Conservation (phyloP, 202 grass and related monocot genomes). For the Cymbopogon flexuosus region DNA sequence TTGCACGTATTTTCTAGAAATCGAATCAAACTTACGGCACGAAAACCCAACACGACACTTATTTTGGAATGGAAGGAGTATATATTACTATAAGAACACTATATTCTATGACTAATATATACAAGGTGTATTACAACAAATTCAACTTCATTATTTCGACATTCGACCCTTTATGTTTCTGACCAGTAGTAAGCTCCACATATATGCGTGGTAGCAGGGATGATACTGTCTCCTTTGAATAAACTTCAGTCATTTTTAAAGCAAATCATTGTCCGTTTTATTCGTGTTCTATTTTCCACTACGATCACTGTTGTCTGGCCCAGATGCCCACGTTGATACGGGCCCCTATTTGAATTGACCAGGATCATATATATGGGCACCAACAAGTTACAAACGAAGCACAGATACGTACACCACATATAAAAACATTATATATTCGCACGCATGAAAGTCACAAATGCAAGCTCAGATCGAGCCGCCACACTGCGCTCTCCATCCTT, state of each 20-base stretch:
- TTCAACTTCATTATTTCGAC: no score
- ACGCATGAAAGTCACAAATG: slow-evolving; percentile 28
- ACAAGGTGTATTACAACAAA: no score
- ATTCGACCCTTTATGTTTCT: no score
- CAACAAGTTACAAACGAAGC: slow-evolving; percentile 16
- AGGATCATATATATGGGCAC: slow-evolving; percentile 24
- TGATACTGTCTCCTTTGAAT: background rate
- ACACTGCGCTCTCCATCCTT: background rate
- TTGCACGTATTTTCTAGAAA: no score
- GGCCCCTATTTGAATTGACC: background rate
- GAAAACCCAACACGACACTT: no score
- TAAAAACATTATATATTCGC: background rate
- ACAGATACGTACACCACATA: background rate
- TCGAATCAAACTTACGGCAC: no score
- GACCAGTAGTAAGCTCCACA: no score
- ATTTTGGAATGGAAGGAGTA: no score
- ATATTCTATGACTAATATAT: no score
- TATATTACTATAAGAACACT: no score
- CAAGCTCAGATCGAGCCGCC: slow-evolving; percentile 17
- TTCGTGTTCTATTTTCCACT: background rate
- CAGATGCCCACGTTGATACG: background rate
- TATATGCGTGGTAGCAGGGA: background rate
- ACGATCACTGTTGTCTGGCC: slow-evolving; percentile 3
- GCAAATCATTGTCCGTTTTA: background rate
- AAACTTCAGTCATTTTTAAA: background rate